phyloP scores from a whole-genome alignment of 139 green algal genomes.

The Picochlorum sp. region DNA sequence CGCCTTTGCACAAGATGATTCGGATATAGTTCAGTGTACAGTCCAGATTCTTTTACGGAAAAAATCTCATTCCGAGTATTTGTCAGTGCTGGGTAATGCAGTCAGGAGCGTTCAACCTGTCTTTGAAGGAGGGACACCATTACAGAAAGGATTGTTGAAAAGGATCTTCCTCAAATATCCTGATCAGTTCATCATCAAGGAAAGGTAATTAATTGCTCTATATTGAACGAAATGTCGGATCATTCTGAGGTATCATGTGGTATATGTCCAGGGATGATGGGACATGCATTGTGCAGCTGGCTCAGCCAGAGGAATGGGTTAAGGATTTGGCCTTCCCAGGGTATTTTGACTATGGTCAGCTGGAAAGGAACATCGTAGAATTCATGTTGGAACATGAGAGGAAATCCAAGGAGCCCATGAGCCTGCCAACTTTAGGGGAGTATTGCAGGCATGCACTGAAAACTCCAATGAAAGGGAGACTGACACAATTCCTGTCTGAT shows the following conservation, averaged over 20 bases:
- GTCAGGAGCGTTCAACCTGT: neutral
- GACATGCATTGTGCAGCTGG: too few relatives aligned
- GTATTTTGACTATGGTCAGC: neutral
- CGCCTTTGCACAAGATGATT: too few relatives aligned
- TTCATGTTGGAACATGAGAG: neutral
- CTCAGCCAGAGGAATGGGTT: too few relatives aligned
- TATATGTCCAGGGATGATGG: too few relatives aligned
- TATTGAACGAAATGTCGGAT: neutral
- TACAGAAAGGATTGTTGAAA: neutral
- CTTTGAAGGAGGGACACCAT: neutral
- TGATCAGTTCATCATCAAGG: neutral
- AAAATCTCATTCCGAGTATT: neutral
- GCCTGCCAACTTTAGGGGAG: neutral
- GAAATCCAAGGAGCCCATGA: neutral
- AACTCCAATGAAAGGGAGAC: neutral
- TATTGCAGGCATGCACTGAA: neutral
- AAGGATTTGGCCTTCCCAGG: too few relatives aligned
- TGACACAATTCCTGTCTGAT: neutral
- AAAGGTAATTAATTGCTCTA: neutral
- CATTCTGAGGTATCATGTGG: too few relatives aligned
- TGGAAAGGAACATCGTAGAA: neutral
- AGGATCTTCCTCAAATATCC: neutral
- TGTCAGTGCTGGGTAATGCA: neutral
- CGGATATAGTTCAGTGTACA: too few relatives aligned
- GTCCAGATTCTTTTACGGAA: too few relatives aligned